Percentiles rank a stretch among this genome's conserved stretches.
phyloP scores from a whole-genome alignment of 768 basidiomycete species.

The Hericium alpestre region DNA sequence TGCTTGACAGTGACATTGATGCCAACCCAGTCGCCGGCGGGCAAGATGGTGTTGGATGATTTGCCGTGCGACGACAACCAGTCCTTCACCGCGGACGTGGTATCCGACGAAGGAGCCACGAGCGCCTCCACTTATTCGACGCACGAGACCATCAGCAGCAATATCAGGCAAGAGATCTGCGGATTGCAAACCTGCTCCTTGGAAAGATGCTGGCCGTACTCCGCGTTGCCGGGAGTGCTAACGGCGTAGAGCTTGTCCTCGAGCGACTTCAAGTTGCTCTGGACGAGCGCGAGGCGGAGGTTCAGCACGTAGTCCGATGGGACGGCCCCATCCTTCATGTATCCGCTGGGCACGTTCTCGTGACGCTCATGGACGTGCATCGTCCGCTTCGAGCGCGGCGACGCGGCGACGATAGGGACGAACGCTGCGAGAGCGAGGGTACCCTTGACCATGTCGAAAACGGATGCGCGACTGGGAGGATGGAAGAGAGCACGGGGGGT shows the following conservation, averaged over 20 bases:
- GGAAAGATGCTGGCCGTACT: neutral
- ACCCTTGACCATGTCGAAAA: neutral
- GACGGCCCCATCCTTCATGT: neutral
- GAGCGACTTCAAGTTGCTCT: neutral
- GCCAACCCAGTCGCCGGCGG: slow-evolving; percentile 10
- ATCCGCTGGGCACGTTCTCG: neutral
- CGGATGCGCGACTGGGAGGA: neutral
- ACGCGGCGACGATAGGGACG: neutral
- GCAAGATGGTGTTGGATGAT: slow-evolving; percentile 4
- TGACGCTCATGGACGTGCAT: slow-evolving; percentile 2
- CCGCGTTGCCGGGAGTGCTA: neutral
- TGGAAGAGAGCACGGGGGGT: neutral
- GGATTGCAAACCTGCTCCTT: neutral
- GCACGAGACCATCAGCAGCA: neutral
- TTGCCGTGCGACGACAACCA: slow-evolving; percentile 8
- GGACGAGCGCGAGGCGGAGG: slow-evolving; percentile 1
- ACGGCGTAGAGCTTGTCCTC: neutral
- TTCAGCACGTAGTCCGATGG: neutral
- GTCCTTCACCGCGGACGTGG: neutral
- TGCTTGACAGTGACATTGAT: neutral
- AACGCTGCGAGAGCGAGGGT: neutral
- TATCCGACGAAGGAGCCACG: neutral
- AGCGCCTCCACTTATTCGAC: neutral
- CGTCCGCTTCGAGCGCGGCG: neutral
- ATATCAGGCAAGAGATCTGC: neutral